These are phyloP conservation scores for Calonectria multiphialidica DNA, from an alignment of 2,329 filamentous ascomycete genomes.

Conservation along the genomic window DNA sequence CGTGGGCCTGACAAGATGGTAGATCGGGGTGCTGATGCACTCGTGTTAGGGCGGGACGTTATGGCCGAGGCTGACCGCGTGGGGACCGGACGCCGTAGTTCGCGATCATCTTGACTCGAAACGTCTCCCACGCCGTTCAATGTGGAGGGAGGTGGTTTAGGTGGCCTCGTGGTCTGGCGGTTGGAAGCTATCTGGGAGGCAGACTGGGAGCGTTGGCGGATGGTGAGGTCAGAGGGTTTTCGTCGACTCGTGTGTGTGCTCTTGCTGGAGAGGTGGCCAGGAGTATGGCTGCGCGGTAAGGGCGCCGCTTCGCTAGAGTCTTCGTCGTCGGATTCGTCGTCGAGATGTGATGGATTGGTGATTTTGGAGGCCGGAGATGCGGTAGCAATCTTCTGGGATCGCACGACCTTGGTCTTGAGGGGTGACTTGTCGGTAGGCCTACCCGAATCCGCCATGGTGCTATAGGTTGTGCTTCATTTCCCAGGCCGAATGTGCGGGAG, in stretches of 20 bases:
- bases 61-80: slow-evolving; percentile 68
- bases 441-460: slow-evolving; percentile 59
- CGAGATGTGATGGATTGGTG: slow-evolving; percentile 51
- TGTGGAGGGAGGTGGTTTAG: slow-evolving; percentile 43
- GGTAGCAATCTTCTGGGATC: slow-evolving; percentile 65
- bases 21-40: slow-evolving; percentile 35
- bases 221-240: slow-evolving; percentile 64
- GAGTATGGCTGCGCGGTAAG: slow-evolving; percentile 70
- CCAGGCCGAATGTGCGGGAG: slow-evolving; percentile 25
- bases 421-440: slow-evolving; percentile 51
- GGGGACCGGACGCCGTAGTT: slow-evolving; percentile 54
- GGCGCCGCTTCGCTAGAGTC: slow-evolving; percentile 52
- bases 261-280: slow-evolving; percentile 71
- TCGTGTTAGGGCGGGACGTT: slow-evolving; percentile 48
- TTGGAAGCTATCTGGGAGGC: slow-evolving; percentile 50
- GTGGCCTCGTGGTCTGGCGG: slow-evolving; percentile 42
- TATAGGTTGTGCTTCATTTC: slow-evolving; percentile 47
- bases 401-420: slow-evolving; percentile 53
- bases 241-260: slow-evolving; percentile 63
- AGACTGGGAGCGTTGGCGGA: slow-evolving; percentile 68
- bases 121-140: slow-evolving; percentile 38
- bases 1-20: slow-evolving; percentile 39
- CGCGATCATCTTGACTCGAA: slow-evolving; percentile 43
- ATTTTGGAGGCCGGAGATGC: slow-evolving; percentile 42
- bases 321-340: slow-evolving; percentile 50